phyloP scores from a whole-genome alignment of 176 grass and related monocot genomes.

The Oryza australiensis region DNA sequence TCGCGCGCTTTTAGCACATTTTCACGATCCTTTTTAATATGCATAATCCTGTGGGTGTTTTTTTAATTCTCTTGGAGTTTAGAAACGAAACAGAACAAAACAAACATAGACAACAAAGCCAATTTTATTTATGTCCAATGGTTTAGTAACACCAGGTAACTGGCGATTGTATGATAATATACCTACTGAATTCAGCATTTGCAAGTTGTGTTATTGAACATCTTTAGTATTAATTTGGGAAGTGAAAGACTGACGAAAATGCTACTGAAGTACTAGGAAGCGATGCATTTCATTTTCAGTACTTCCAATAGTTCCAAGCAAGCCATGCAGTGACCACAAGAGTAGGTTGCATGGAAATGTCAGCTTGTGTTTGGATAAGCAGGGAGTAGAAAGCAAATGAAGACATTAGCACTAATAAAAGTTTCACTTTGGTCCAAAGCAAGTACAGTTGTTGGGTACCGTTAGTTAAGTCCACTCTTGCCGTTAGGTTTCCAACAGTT shows the following conservation, averaged over 20 bases:
- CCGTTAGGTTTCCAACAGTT: background rate
- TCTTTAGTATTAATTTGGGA: background rate
- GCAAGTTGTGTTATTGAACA: background rate
- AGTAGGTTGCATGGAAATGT: background rate
- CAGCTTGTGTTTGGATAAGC: background rate
- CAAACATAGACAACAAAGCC: background rate
- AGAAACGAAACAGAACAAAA: background rate
- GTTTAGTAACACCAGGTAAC: background rate
- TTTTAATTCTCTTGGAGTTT: background rate
- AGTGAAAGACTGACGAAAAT: constrained; percentile 9
- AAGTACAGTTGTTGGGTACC: constrained; percentile 17
- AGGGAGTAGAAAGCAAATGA: background rate
- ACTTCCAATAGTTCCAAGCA: background rate
- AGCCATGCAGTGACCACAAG: background rate
- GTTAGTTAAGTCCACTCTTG: constrained; percentile 9
- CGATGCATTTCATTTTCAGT: background rate
- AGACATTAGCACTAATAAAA: background rate
- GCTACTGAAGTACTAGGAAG: background rate
- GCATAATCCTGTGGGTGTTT: background rate
- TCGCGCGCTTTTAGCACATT: background rate
- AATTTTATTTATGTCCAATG: background rate
- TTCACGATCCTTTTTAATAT: constrained; percentile 4
- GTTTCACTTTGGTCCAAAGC: constrained; percentile 24
- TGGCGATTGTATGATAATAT: background rate
- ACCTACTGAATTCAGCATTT: background rate